Percentiles rank a stretch among this genome's conserved stretches.
These are phyloP conservation scores for Tanacetum coccineum DNA, from an alignment of 129 eudicot species.

Conservation along the genomic window DNA sequence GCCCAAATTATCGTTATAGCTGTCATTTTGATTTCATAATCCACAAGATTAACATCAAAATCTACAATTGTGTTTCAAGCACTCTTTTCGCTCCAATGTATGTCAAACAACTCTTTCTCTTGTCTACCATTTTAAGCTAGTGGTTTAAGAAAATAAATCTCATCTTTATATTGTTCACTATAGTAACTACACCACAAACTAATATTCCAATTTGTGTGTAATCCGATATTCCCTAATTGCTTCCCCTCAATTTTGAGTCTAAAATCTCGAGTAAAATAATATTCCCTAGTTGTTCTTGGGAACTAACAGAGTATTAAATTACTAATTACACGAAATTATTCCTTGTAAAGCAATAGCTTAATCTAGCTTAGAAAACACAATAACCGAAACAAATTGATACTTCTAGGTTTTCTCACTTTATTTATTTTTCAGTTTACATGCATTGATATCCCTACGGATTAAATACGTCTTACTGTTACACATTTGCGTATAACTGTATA, in stretches of 20 bases:
- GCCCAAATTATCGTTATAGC: conserved; percentile 5
- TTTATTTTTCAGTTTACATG: too few relatives aligned
- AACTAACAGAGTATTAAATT: background rate
- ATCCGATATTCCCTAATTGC: conserved; percentile 2
- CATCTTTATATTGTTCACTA: background rate
- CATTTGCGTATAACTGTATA: too few relatives aligned
- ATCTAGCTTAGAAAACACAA: background rate
- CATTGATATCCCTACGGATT: too few relatives aligned
- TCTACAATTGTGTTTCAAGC: background rate
- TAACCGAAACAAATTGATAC: too few relatives aligned
- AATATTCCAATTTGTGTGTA: background rate
- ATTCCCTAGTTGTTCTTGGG: background rate
- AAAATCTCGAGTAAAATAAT: conserved; percentile 5
- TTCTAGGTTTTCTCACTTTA: too few relatives aligned
- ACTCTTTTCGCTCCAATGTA: conserved; percentile 5
- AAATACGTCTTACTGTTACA: too few relatives aligned
- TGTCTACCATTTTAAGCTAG: background rate
- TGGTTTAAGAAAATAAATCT: background rate
- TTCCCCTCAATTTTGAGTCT: conserved; percentile 1
- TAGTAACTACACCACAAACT: conserved; percentile 10
- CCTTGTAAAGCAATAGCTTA: background rate
- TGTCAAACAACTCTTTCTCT: conserved; percentile 6
- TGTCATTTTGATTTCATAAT: conserved; percentile 1
- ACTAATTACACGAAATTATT: background rate
- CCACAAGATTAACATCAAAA: conserved; percentile 4